These are phyloP conservation scores for Acer campestre DNA, from an alignment of 345 rosid genomes.

Conservation along the genomic window DNA sequence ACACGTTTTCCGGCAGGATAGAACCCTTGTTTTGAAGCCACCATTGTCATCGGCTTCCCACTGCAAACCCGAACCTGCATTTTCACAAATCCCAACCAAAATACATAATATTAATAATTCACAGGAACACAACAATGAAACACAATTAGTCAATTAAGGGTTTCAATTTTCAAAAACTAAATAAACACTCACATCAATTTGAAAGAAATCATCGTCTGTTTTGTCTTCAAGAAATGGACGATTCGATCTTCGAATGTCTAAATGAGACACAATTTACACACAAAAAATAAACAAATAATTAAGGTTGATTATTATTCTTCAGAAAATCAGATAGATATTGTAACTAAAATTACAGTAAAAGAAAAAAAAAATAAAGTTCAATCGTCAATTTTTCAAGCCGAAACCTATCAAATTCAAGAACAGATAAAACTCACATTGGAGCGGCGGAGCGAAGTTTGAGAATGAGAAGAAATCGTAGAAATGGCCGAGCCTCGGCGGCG, in stretches of 20 bases:
- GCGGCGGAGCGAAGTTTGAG: constrained; percentile 79
- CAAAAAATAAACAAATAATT: not conserved
- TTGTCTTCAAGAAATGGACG: constrained; percentile 70
- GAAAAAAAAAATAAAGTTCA: too few relatives aligned
- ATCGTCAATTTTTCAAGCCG: not conserved
- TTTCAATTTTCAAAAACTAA: not conserved
- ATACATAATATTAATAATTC: not conserved
- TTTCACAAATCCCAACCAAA: constrained; percentile 13
- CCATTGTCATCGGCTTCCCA: constrained; percentile 78
- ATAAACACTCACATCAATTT: constrained; percentile 70
- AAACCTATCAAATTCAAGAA: not conserved
- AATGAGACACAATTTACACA: constrained; percentile 9
- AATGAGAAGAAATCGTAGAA: constrained; percentile 94
- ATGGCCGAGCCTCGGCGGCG: constrained; percentile 80
- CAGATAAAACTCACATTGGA: constrained; percentile 57
- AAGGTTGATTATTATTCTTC: not conserved
- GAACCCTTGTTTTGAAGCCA: constrained; percentile 78
- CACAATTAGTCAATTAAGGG: not conserved
- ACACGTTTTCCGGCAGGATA: constrained; percentile 77
- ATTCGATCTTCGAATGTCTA: constrained; percentile 72
- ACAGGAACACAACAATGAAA: not conserved
- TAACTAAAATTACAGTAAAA: too few relatives aligned
- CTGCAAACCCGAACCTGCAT: constrained; percentile 74
- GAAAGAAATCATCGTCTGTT: constrained; percentile 71
- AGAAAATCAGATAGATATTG: too few relatives aligned